These are phyloP conservation scores for Rhynchospora breviuscula DNA, from an alignment of 176 grass and related monocot species.

Conservation along the genomic window DNA sequence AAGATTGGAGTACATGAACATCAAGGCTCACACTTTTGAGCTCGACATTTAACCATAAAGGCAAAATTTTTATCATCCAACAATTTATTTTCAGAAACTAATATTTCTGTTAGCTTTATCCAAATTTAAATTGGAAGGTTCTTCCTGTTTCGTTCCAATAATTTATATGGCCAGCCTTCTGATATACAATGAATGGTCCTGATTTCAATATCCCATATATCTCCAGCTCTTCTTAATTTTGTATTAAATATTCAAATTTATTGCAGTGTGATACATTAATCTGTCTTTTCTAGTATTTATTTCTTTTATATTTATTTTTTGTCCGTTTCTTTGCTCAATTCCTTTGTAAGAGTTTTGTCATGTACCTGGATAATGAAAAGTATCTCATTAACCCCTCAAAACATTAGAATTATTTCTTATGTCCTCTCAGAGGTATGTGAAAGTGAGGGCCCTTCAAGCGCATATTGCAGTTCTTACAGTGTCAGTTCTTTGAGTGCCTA, in stretches of 20 bases:
- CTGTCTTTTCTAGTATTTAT: background rate
- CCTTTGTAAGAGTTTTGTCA: background rate
- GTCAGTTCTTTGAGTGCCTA: no score
- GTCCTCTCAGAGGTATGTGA: background rate
- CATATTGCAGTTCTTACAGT: no score
- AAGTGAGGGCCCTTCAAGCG: no score
- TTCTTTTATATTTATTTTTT: background rate
- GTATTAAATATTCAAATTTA: background rate
- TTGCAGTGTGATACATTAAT: no score
- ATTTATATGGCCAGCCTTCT: background rate
- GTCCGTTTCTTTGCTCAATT: background rate
- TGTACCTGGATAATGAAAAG: background rate
- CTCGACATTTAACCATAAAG: background rate
- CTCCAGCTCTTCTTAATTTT: background rate
- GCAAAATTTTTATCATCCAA: background rate
- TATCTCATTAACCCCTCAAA: background rate
- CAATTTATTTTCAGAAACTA: background rate
- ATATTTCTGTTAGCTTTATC: background rate
- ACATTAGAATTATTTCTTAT: background rate
- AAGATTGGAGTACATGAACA: background rate
- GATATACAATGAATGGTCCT: background rate
- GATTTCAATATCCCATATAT: background rate
- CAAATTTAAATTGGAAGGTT: background rate
- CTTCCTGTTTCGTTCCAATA: background rate
- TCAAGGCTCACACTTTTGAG: slow-evolving; percentile 6